These are phyloP conservation scores for Phytophthora fragariae DNA, from an alignment of 352 stramenopile species.

Conservation along the genomic window DNA sequence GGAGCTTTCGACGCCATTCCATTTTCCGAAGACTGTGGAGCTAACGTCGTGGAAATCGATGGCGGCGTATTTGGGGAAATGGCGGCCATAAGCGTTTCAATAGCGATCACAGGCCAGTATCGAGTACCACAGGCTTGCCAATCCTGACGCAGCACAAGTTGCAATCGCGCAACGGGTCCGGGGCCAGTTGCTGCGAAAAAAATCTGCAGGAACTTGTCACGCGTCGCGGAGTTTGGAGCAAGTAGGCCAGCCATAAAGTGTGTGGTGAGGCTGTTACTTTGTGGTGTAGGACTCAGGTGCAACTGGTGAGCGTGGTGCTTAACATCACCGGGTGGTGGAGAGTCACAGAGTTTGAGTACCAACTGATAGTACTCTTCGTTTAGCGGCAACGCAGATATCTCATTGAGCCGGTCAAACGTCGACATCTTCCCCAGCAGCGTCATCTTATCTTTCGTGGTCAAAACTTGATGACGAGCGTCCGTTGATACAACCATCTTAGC, in stretches of 20 bases:
- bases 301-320: constrained; percentile 69
- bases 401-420: constrained; percentile 85
- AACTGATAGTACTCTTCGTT: constrained; percentile 84
- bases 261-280: constrained; percentile 73
- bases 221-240: constrained; percentile 68
- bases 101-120: constrained; percentile 86
- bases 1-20: constrained; percentile 11
- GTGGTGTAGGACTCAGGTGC: constrained; percentile 66
- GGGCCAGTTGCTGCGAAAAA: constrained; percentile 60
- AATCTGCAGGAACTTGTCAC: constrained; percentile 77
- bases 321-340: constrained; percentile 45
- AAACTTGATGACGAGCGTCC: constrained; percentile 60
- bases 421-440: constrained; percentile 88
- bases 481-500: constrained; percentile 65
- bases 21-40: not conserved
- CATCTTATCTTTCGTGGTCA: constrained; percentile 91
- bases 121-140: constrained; percentile 88
- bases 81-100: constrained; percentile 75
- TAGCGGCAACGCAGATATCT: constrained; percentile 84
- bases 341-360: constrained; percentile 80
- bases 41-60: constrained; percentile 17
- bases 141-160: constrained; percentile 82
- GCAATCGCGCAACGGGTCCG: constrained; percentile 59
- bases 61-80: constrained; percentile 35
- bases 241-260: constrained; percentile 86